Evolutionary conservation across 768 basidiomycete species (phyloP).

Genomic region (Gloeopeniophorella convolvens): DNA sequence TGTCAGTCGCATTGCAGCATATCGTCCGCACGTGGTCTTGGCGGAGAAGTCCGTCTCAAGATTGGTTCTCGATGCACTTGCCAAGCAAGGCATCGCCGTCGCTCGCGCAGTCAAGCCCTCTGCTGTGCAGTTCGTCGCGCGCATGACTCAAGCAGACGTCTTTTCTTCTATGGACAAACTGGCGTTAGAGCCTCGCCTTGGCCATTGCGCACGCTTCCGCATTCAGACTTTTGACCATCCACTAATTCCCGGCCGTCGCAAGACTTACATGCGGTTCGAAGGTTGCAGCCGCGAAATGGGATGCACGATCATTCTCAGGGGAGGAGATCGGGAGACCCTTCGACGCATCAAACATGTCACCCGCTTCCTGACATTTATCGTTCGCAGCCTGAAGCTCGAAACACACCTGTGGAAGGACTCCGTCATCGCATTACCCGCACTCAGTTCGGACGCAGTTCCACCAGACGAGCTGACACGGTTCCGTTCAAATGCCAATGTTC

Average conservation of each 20-base stretch:
- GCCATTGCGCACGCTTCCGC: slow-evolving; percentile 78
- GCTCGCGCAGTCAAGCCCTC: slow-evolving; percentile 85
- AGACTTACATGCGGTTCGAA: slow-evolving; percentile 98
- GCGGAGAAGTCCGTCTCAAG: slow-evolving; percentile 90
- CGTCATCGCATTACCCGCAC: slow-evolving; percentile 64
- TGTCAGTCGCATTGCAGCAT: slow-evolving; percentile 81
- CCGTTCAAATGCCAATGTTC: neutral
- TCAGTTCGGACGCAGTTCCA: slow-evolving; percentile 63
- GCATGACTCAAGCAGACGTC: slow-evolving; percentile 92
- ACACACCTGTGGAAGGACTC: slow-evolving; percentile 91
- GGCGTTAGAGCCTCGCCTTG: slow-evolving; percentile 81
- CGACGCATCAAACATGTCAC: slow-evolving; percentile 88
- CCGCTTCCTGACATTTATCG: slow-evolving; percentile 86
- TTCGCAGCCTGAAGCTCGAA: slow-evolving; percentile 90
- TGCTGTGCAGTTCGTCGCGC: slow-evolving; percentile 80
- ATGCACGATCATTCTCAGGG: slow-evolving; percentile 88
- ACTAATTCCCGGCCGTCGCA: slow-evolving; percentile 88
- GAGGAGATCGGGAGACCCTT: slow-evolving; percentile 75
- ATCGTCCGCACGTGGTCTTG: slow-evolving; percentile 87
- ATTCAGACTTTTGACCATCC: slow-evolving; percentile 94
- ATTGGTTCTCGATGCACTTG: slow-evolving; percentile 80
- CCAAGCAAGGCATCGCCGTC: slow-evolving; percentile 81
- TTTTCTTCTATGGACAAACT: slow-evolving; percentile 95
- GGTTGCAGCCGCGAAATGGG: slow-evolving; percentile 91
- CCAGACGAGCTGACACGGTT: slow-evolving; percentile 25